Evolutionary conservation across 352 stramenopile genomes (phyloP).

Genomic region (Phytophthora constricta): DNA sequence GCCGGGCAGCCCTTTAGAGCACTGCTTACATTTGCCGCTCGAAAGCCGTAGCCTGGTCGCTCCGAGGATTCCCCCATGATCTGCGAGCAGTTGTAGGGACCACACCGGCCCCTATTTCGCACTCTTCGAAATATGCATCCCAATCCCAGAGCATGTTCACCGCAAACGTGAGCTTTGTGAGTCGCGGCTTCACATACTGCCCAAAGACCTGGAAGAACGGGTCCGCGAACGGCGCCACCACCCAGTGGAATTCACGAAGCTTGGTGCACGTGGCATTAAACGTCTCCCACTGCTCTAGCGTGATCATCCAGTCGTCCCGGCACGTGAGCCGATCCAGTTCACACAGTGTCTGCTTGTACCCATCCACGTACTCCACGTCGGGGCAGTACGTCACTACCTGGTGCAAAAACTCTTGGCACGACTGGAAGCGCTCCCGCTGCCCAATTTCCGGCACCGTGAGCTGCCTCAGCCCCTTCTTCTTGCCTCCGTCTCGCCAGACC

Average conservation of each 20-base stretch:
- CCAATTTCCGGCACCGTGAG: slow-evolving; percentile 32
- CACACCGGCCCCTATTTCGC: slow-evolving; percentile 19
- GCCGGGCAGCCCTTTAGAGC: slow-evolving; percentile 47
- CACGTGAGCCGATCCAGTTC: slow-evolving; percentile 45
- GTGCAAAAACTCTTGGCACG: slow-evolving; percentile 32
- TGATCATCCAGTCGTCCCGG: slow-evolving; percentile 35
- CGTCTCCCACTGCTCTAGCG: slow-evolving; percentile 36
- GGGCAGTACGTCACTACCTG: slow-evolving; percentile 41
- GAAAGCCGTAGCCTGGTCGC: slow-evolving; percentile 25
- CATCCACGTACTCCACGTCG: slow-evolving; percentile 39
- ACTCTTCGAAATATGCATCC: slow-evolving; percentile 37
- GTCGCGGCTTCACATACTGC: slow-evolving; percentile 37
- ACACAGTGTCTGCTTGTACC: slow-evolving; percentile 41
- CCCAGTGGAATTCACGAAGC: slow-evolving; percentile 48
- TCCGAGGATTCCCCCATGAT: slow-evolving; percentile 1
- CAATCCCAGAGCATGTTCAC: slow-evolving; percentile 55
- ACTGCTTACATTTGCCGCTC: slow-evolving; percentile 35
- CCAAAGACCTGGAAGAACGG: slow-evolving; percentile 52
- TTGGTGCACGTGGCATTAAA: slow-evolving; percentile 45
- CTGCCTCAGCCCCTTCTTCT: slow-evolving; percentile 32
- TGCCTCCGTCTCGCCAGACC: slow-evolving; percentile 27
- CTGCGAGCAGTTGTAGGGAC: background rate
- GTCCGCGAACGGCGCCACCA: slow-evolving; percentile 44
- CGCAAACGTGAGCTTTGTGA: slow-evolving; percentile 39
- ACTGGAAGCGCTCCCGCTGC: slow-evolving; percentile 23